A percentile compares a stretch with the other conserved stretches of the same genome.
Conservation (phyloP, 2,329 filamentous ascomycete species). For the Phialophora expanda region DNA sequence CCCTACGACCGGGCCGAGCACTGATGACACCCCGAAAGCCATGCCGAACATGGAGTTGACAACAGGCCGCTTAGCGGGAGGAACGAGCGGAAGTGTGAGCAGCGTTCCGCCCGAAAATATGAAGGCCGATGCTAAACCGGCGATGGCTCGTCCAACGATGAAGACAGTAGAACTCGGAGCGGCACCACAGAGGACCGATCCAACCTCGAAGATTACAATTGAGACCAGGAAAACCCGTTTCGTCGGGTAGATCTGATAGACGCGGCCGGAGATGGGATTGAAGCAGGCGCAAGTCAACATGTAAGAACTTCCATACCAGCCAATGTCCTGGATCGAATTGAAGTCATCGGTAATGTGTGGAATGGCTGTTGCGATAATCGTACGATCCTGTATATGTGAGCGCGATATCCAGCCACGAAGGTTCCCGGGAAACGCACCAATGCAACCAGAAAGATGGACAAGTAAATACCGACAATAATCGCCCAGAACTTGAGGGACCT, state of each 20-base stretch:
- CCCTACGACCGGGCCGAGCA: constrained; percentile 50
- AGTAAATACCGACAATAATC: constrained; percentile 12
- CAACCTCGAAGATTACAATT: constrained; percentile 51
- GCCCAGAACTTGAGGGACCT: constrained; percentile 28
- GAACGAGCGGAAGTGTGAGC: constrained; percentile 40
- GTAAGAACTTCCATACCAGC: constrained; percentile 57
- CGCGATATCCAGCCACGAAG: background rate
- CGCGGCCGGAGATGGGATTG: constrained; percentile 50
- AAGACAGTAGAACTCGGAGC: constrained; percentile 48
- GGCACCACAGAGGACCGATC: constrained; percentile 48
- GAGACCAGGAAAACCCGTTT: constrained; percentile 52
- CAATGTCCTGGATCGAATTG: constrained; percentile 53
- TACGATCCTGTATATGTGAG: constrained; percentile 28
- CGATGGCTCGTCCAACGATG: constrained; percentile 51
- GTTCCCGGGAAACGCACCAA: background rate
- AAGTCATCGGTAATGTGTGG: constrained; percentile 56
- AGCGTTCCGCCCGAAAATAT: constrained; percentile 47
- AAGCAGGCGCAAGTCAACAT: constrained; percentile 52
- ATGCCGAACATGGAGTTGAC: constrained; percentile 34
- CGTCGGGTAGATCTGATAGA: constrained; percentile 51
- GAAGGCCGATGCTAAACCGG: constrained; percentile 48
- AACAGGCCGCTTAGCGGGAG: constrained; percentile 40
- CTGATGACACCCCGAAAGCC: constrained; percentile 44
- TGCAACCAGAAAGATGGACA: constrained; percentile 5
- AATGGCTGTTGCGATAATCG: constrained; percentile 53